Base-by-base conservation (phyloP, 1,284 basidiomycete genomes). In the Schizopora paradoxa region DNA sequence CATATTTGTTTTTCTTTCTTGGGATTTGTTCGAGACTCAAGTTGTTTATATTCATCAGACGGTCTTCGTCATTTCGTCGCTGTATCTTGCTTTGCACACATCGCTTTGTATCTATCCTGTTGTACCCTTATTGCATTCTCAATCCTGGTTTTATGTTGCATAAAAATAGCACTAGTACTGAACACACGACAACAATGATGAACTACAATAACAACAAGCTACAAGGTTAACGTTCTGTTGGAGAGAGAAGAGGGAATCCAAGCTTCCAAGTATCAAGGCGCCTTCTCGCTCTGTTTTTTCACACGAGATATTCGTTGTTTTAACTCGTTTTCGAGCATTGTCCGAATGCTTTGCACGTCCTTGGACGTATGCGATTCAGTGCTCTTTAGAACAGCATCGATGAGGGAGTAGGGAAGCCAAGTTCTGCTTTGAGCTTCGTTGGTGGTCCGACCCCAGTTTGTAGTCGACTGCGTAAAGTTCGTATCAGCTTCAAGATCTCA, bases 391-490 rank as follows among this genome's bases (percentile, higher is more conserved):
- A 96, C 82, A 60, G 93, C 83, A 63, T 95, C 92, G 54, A 95
- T 76, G 43, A 95, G 73, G 49, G 79, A 81, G 60, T 93, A 95
- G 3, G 92, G 90, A 22, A 91, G 67, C 78, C 86, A 90, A 1
- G 85, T 83, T 31, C 73, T 28, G 72, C 73, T 2, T 83, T 73
- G 44, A 74, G 72, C 58, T 70, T 77, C n/a, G 69, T 68, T 10
- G 72, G 67, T 42, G 77, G 68, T 49, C 74, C 74, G 41, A n/a
- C 75, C 72, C 31, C 85, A 68, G 22, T 73, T 71, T 47, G 73
- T 61, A 51, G 85, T 78, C 22, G 76, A 73, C 83, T 87, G 54
- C 21, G 54, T 33, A 35, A 42, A 45, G 45, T 45, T n/a, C n/a
- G n/a, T n/a, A n/a, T n/a, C n/a, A n/a, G n/a, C n/a, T n/a, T n/a